Evolutionary conservation across 1,139 yeast genomes (phyloP), one percentile per base, ranked within the genome.

Genomic region (Diutina pseudorugosa): DNA sequence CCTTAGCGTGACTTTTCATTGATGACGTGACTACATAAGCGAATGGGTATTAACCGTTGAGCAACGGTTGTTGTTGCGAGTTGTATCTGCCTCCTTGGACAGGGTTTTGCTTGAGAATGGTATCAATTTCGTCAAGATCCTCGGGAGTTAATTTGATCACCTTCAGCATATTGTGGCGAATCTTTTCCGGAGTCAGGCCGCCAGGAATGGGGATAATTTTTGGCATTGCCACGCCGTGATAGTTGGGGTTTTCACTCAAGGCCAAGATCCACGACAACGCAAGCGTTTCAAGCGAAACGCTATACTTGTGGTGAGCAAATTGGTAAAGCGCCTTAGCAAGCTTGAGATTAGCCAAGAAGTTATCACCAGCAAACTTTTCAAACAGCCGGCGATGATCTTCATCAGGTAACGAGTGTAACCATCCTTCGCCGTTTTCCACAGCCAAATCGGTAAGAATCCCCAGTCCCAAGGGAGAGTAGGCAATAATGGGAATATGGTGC

Each of bases 401-500:
- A 51, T 71, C 71, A 3, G 36, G 36, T 14, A 54, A 51, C 43
- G 54, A 48, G 8, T 56, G 51, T 41, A 61, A 59, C 58, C 67
- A 71, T 2, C 58, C 60, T 4, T 69, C 68, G 5, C 67, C 59
- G 9, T 73, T 63, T 48, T 69, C 76, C 55, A 80, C 75, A 16
- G 70, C 61, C 51, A 57, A 58, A 54, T 93, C 94, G 7, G 94
- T 82, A 55, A 89, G 74, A 54, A 82, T 66, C 0, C 96, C 96
- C 61, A 86, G 74, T n/a, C 89, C 83, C 56, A 89, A 72, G 47
- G 96, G 96, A 25, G 95, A 84, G 67, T 89, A 88, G 33, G 91
- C 88, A 56, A 85, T 69, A 42, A 86, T 70, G 9, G 93, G 85
- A 54, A 88, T 75, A n/a, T 70, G 71, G 42, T 62, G 61, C 51